phyloP scores from a whole-genome alignment of 192 early-diverging fungal genomes.

The Backusella macrospora region DNA sequence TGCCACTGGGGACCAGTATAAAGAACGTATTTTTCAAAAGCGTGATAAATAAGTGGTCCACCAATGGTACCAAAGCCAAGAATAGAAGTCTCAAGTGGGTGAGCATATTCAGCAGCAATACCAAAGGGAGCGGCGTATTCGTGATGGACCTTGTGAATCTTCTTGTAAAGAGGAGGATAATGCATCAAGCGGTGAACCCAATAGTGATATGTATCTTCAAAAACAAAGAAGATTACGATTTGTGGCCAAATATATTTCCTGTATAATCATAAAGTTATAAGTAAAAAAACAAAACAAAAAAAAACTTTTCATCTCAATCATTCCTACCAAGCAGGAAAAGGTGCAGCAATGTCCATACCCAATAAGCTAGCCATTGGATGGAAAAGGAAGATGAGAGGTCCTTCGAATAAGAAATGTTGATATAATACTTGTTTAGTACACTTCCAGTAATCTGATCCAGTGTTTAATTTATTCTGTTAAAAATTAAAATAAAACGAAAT shows the following conservation, averaged over 20 bases:
- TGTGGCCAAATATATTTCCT: constrained; percentile 53
- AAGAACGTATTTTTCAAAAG: not conserved
- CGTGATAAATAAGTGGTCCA: constrained; percentile 63
- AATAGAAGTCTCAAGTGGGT: constrained; percentile 83
- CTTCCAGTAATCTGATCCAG: constrained; percentile 68
- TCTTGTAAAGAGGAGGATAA: constrained; percentile 84
- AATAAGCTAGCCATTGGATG: constrained; percentile 80
- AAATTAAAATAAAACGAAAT: constrained; percentile 5
- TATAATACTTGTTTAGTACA: constrained; percentile 68
- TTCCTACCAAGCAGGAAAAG: constrained; percentile 77
- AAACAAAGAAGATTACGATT: constrained; percentile 75
- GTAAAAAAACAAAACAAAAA: not conserved
- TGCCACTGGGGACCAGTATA: constrained; percentile 49
- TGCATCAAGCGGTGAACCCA: constrained; percentile 88
- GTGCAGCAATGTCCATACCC: constrained; percentile 84
- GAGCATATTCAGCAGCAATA: constrained; percentile 84
- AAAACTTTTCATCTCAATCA: not conserved
- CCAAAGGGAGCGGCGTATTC: constrained; percentile 90
- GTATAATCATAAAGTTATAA: not conserved
- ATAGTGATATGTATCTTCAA: constrained; percentile 94
- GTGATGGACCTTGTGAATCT: constrained; percentile 95
- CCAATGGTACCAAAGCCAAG: constrained; percentile 86
- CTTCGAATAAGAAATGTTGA: constrained; percentile 80
- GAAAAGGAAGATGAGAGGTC: constrained; percentile 89
- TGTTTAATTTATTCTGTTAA: constrained; percentile 63